A percentile compares a stretch with the other conserved stretches of the same genome.
phyloP scores from a whole-genome alignment of 345 rosid species.

The Citrus reticulata region DNA sequence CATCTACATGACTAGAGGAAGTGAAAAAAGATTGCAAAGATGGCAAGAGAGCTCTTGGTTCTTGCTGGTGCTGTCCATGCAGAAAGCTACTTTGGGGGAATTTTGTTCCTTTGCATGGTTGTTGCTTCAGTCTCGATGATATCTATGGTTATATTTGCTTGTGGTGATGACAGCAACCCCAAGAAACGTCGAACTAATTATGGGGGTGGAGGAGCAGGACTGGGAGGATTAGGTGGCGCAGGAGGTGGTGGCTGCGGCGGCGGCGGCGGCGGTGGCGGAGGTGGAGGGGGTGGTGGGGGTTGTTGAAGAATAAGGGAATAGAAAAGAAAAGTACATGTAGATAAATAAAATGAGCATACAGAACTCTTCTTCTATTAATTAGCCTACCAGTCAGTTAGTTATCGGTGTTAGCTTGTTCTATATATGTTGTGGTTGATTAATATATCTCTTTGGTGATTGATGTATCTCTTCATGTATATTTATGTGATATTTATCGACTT shows the following conservation, averaged over 20 bases:
- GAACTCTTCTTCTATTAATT: neutral
- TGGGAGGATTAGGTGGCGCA: no score
- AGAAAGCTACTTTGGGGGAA: slow-evolving; percentile 1
- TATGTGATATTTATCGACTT: neutral
- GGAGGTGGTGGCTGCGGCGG: no score
- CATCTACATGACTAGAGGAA: no score
- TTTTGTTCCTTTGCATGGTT: slow-evolving; percentile 4
- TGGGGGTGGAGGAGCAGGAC: no score
- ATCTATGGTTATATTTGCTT: slow-evolving; percentile 21
- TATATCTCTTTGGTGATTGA: neutral
- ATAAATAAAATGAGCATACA: neutral
- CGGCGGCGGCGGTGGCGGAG: neutral
- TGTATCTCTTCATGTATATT: neutral
- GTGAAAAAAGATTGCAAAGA: neutral
- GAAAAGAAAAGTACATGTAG: neutral
- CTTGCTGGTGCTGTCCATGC: neutral
- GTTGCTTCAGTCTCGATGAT: slow-evolving; percentile 15
- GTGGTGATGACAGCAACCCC: neutral
- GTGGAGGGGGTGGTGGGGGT: neutral
- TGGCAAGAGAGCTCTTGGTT: slow-evolving; percentile 10
- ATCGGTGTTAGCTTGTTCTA: neutral
- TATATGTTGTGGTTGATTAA: neutral
- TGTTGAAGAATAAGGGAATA: neutral
- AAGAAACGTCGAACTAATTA: no score
- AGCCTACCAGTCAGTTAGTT: no score